Evolutionary conservation across 2,329 filamentous ascomycete species (phyloP).

Genomic region (Annulohypoxylon truncatum): DNA sequence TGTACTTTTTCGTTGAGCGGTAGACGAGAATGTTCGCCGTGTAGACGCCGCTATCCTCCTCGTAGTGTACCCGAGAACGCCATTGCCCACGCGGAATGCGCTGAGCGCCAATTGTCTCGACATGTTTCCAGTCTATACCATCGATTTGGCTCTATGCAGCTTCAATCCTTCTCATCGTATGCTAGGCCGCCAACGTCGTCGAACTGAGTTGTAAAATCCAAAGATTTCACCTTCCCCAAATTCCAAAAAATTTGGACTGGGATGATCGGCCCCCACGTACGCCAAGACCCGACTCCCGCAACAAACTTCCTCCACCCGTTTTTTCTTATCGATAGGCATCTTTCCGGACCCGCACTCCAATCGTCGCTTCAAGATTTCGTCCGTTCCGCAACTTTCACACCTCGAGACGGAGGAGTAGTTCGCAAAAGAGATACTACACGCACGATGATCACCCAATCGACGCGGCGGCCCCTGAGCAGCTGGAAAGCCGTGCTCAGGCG

Average conservation of each 20-base stretch:
- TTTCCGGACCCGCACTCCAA: conserved; percentile 3
- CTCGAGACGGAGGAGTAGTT: not conserved
- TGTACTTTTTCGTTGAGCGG: conserved; percentile 46
- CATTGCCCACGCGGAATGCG: conserved; percentile 44
- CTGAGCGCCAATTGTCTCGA: conserved; percentile 45
- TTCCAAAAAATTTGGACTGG: conserved; percentile 6
- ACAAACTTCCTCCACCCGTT: conserved; percentile 42
- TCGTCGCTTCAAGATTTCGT: conserved; percentile 23
- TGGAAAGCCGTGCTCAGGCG: conserved; percentile 74
- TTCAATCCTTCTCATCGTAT: conserved; percentile 11
- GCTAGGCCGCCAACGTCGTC: not conserved
- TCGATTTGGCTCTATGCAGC: not conserved
- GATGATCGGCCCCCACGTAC: conserved; percentile 5
- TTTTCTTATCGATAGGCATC: conserved; percentile 29
- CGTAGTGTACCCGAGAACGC: conserved; percentile 41
- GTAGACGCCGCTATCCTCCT: conserved; percentile 41
- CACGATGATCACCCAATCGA: conserved; percentile 69
- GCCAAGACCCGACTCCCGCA: conserved; percentile 36
- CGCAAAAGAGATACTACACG: not conserved
- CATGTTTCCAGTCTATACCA: conserved; percentile 37
- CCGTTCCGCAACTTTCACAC: not conserved
- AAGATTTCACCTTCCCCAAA: conserved; percentile 36
- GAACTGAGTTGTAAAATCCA: not conserved
- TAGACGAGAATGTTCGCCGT: conserved; percentile 47
- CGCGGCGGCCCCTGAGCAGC: conserved; percentile 76